Evolutionary conservation across 2,329 filamentous ascomycete genomes (phyloP), one percentile per base, ranked within the genome.

Genomic region (Diaporthe sp.): DNA sequence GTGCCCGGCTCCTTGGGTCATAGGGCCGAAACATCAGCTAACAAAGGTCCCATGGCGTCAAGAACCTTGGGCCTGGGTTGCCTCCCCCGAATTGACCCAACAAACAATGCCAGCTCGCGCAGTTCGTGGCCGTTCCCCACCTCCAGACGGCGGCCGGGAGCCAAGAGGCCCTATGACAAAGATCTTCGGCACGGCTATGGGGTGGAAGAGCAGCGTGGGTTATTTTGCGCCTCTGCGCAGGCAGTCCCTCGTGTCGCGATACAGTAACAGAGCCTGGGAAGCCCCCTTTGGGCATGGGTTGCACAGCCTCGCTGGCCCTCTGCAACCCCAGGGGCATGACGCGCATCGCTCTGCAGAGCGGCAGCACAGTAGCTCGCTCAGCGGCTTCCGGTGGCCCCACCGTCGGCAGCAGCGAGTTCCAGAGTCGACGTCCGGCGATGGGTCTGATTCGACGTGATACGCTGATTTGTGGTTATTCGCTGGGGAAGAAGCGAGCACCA

Each of bases 241-340:
- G 47, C 64, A 28, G 12, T 30, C 47, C 47, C 47, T 68, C 64
- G 47, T 54, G 45, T 68, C 64, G 64, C n/a, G 64, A 54, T 40
- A 30, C 33, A 35, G 42, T 9, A 35, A 47, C 30, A 67, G 22
- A 47, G 45, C 64, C 64, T 40, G n/a, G 45, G 28, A n/a, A n/a
- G 12, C 17, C 47, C 64, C 64, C 35, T 52, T 30, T 22, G 22
- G 57, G 57, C 55, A 40, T 22, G 28, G 28, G 47, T 30, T 74
- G 71, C 74, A 75, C 74, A 74, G 74, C 74, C 74, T 75, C 74
- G 58, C 58, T 68, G n/a, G 58, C 64, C 64, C 28, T 58, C 74
- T 70, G 71, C 50, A 60, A 72, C 54, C 52, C 72, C 52, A 35
- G 38, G 25, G 66, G 67, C 58, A 67, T 70, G 64, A 58, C 50